Evolutionary conservation across 106 monocot genomes (phyloP), one percentile per base, ranked within the genome.

Genomic region (Ottelia alismoides): DNA sequence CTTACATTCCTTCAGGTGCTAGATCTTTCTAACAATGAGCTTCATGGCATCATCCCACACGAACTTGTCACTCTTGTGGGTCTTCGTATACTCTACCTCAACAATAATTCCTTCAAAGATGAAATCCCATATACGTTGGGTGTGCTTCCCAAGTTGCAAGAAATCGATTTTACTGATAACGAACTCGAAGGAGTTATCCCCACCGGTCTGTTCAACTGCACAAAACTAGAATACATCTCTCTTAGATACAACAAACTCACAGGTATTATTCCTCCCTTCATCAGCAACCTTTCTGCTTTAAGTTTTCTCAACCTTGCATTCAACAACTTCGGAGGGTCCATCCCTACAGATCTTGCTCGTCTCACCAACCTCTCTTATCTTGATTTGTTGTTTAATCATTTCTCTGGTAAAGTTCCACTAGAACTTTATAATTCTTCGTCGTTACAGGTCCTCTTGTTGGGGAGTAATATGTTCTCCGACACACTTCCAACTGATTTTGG

Each of bases 1-100:
- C 65, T 65, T 49, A 54, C 65, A 2, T n/a, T 55, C 29, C 45
- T 54, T 65, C 25, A n/a, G 28, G 20, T 2, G n/a, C 30, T 62
- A 16, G 11, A 29, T 19, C 62, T 62, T 3, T 51, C 21, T 17
- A 9, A 14, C 30, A 62, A 62, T 23, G 18, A 9, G 20, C 49
- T 62, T 50, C 0, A 20, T 2, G 62, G 62, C 20, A 2, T 2
- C 12, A 22, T 62, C 28, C 62, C 62, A 3, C 18, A 4, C 14
- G 31, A 14, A 20, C 31, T 62, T 26, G 49, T 20, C 2, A n/a
- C 2, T 1, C 30, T 50, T 11, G 1, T 29, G 23, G 1, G 21
- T 0, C 62, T 62, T 4, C 2, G 10, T n/a, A 3, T 11, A 20
- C 49, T 62, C 18, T 28, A 2, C 11, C 30, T 62, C 22, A 7